Evolutionary conservation across 495 filamentous ascomycete genomes (phyloP), one percentile per base, ranked within the genome.

Genomic region (Penicillium mononematosum): DNA sequence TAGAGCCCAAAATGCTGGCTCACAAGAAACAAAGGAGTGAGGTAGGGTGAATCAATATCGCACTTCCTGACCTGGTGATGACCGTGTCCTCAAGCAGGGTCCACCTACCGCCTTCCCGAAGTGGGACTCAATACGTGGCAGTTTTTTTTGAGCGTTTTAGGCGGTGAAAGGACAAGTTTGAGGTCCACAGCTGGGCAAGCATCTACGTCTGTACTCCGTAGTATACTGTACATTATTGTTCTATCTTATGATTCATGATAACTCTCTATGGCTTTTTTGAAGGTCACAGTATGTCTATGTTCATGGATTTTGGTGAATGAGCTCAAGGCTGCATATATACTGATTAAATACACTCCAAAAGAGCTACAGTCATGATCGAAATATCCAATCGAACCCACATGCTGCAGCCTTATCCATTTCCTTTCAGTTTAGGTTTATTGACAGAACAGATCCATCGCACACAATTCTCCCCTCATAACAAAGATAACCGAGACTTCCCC

Each of bases 21-120:
- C 62, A 56, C 48, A 43, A 59, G 58, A 52, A 58, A 66, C 55
- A 64, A 66, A 72, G 58, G 66, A 73, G 65, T 52, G 64, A 62
- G 56, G 66, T 61, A 62, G 55, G 57, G 49, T 63, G 55, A 43
- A 47, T 45, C 39, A 45, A 50, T 49, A 55, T 59, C 31, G 45
- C 55, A 58, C 61, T 69, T 69, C 66, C 59, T 65, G 61, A 67
- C 65, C 61, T 67, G 66, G 64, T 67, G 61, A 67, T 64, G 64
- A 69, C 66, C 64, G 66, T 67, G 66, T 67, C 66, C 66, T 67
- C 57, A 63, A 65, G 50, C 50, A 53, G 57, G 39, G 50, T 31
- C 39, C 50, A 14, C 36, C 39, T 32, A 67, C 65, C 65, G 65
- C 65, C 65, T 62, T 19, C 65, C 54, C 12, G n/a, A 59, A 45